Conservation (phyloP, 805 yeast species). For the Saturnispora silvae region DNA sequence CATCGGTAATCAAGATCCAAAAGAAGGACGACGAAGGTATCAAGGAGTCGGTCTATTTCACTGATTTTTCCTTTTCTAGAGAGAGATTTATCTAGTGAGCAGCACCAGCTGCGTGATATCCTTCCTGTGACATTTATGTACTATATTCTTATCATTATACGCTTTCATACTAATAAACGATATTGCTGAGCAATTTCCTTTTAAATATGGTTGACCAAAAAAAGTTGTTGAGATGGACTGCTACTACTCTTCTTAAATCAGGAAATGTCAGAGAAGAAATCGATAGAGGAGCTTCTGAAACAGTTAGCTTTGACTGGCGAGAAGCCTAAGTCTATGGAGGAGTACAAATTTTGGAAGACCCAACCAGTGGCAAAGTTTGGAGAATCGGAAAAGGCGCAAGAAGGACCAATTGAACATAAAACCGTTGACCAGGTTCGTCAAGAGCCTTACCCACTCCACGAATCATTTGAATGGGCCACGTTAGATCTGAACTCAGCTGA, state of each 20-base stretch:
- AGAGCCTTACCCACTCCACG: slow-evolving; percentile 57
- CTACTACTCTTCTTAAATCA: too few species aligned
- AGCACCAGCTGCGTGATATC: too few species aligned
- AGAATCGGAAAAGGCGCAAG: slow-evolving; percentile 39
- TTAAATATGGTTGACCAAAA: too few species aligned
- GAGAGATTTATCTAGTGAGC: slow-evolving; percentile 37
- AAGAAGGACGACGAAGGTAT: slow-evolving; percentile 18
- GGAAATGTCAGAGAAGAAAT: slow-evolving; percentile 19
- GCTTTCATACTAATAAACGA: too few species aligned
- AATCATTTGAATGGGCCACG: slow-evolving; percentile 84
- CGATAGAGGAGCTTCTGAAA: slow-evolving; percentile 51
- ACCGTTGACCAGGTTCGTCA: slow-evolving; percentile 63
- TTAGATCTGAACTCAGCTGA: slow-evolving; percentile 47
- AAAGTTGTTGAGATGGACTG: too few species aligned
- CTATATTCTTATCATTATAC: neutral
- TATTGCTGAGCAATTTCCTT: too few species aligned
- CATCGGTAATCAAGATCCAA: slow-evolving; percentile 25
- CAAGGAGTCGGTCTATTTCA: slow-evolving; percentile 25
- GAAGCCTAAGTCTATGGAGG: slow-evolving; percentile 62
- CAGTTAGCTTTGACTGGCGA: slow-evolving; percentile 44
- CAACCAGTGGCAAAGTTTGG: slow-evolving; percentile 85
- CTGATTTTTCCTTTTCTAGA: slow-evolving; percentile 24
- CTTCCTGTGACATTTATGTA: too few species aligned
- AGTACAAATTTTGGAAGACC: slow-evolving; percentile 94
- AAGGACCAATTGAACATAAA: slow-evolving; percentile 78